Conservation (phyloP, 768 basidiomycete species). For the Suillus subluteus region DNA sequence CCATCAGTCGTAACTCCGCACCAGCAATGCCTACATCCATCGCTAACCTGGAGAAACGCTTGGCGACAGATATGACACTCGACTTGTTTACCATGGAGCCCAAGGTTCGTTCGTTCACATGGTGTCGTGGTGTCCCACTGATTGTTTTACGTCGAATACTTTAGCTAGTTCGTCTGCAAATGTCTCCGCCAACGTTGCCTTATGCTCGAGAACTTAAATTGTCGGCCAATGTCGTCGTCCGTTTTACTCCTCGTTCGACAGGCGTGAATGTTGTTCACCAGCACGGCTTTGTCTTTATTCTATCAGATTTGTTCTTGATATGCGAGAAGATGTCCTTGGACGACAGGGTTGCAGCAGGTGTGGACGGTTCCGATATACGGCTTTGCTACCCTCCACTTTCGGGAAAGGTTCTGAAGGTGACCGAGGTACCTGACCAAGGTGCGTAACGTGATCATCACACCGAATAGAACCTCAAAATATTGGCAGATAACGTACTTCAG, state of each 20-base stretch:
- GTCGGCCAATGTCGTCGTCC: conserved; percentile 71
- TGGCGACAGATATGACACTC: conserved; percentile 77
- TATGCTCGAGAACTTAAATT: conserved; percentile 79
- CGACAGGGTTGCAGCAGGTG: conserved; percentile 53
- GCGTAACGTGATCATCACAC: conserved; percentile 26
- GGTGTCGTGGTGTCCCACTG: conserved; percentile 8
- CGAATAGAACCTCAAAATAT: conserved; percentile 18
- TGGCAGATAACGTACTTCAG: conserved; percentile 69
- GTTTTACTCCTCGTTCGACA: conserved; percentile 77
- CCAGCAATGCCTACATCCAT: conserved; percentile 60
- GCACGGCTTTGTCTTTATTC: conserved; percentile 81
- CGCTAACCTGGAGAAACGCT: conserved; percentile 77
- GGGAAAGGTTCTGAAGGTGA: conserved; percentile 85
- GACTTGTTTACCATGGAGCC: conserved; percentile 97
- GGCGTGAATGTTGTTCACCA: conserved; percentile 75
- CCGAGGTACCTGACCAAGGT: conserved; percentile 65
- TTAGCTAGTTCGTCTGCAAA: conserved; percentile 91
- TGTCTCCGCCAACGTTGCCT: conserved; percentile 76
- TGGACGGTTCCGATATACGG: conserved; percentile 82
- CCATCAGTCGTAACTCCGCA: conserved; percentile 55
- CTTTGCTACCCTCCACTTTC: conserved; percentile 94
- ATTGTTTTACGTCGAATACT: conserved; percentile 10
- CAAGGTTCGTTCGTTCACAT: conserved; percentile 55
- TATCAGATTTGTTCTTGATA: conserved; percentile 91
- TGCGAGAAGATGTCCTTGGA: conserved; percentile 81